These are phyloP conservation scores for Wickerhamomyces subpelliculosus DNA, from an alignment of 805 yeast species.

Conservation along the genomic window DNA sequence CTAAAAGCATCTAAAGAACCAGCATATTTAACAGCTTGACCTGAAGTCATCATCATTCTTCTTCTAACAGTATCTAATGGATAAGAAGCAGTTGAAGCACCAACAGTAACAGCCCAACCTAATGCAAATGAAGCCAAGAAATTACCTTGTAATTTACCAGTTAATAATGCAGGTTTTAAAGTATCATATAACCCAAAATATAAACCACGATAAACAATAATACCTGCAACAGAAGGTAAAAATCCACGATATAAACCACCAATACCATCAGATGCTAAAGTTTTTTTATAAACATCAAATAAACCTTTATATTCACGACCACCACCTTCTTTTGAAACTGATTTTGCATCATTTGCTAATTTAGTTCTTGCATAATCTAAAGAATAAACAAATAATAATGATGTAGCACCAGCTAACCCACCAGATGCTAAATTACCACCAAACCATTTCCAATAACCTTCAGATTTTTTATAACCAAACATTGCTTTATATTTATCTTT, in stretches of 20 bases:
- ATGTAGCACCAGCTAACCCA: conserved; percentile 94
- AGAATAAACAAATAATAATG: conserved; percentile 84
- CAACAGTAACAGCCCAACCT: conserved; percentile 95
- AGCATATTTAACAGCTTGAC: conserved; percentile 90
- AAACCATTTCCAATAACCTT: conserved; percentile 82
- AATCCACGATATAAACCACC: conserved; percentile 97
- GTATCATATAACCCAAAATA: conserved; percentile 95
- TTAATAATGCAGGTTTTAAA: conserved; percentile 82
- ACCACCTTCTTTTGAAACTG: conserved; percentile 62
- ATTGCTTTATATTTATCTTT: conserved; percentile 88
- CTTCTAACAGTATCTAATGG: conserved; percentile 97
- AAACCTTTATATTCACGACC: conserved; percentile 92
- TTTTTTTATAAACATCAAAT: conserved; percentile 89
- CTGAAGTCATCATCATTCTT: conserved; percentile 99
- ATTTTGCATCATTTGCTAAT: conserved; percentile 93
- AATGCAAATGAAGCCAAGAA: conserved; percentile 88
- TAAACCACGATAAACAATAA: conserved; percentile 94
- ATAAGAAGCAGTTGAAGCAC: conserved; percentile 95
- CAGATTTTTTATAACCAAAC: conserved; percentile 92
- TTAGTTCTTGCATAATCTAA: conserved; percentile 95
- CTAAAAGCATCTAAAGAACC: conserved; percentile 86
- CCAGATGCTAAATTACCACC: conserved; percentile 96
- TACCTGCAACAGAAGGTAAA: conserved; percentile 94
- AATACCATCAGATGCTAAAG: conserved; percentile 86
- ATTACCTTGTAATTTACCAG: conserved; percentile 85